Evolutionary conservation across 371 early-diverging fungal species (phyloP).

Genomic region (Apophysomyces ossiformis): DNA sequence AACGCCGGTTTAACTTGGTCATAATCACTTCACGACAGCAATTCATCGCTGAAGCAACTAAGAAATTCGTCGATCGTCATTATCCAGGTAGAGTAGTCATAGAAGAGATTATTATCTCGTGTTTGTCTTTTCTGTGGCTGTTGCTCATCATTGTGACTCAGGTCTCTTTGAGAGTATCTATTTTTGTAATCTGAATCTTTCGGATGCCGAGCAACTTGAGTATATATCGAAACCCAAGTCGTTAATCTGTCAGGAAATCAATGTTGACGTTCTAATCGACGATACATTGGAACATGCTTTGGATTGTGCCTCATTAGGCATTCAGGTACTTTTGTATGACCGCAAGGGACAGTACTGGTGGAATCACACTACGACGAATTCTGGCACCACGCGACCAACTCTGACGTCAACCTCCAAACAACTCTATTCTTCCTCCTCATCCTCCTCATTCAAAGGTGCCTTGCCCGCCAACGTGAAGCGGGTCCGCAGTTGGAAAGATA

Average conservation of each 20-base stretch:
- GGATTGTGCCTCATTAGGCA: constrained; percentile 50
- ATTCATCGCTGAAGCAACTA: constrained; percentile 57
- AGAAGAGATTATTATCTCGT: background rate
- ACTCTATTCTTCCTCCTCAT: constrained; percentile 21
- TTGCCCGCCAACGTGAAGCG: constrained; percentile 46
- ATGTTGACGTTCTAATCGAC: constrained; percentile 56
- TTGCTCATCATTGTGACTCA: constrained; percentile 11
- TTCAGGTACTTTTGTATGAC: constrained; percentile 57
- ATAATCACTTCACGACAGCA: constrained; percentile 61
- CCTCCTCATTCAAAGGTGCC: constrained; percentile 11
- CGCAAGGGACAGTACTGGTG: constrained; percentile 49
- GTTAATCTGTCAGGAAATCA: constrained; percentile 55
- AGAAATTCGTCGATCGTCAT: constrained; percentile 27
- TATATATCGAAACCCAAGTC: constrained; percentile 58
- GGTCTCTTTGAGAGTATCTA: constrained; percentile 58
- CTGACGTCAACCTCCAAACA: constrained; percentile 37
- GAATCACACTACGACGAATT: constrained; percentile 35
- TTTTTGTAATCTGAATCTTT: constrained; percentile 55
- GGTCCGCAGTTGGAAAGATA: constrained; percentile 47
- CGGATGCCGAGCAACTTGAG: constrained; percentile 49
- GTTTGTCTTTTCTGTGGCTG: background rate
- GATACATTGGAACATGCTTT: constrained; percentile 51
- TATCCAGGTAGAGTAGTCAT: constrained; percentile 33
- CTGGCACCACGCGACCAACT: constrained; percentile 16
- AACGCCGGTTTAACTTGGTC: constrained; percentile 50